Base-by-base conservation (phyloP, 2,329 filamentous ascomycete genomes). In the Sporothrix inflata region DNA sequence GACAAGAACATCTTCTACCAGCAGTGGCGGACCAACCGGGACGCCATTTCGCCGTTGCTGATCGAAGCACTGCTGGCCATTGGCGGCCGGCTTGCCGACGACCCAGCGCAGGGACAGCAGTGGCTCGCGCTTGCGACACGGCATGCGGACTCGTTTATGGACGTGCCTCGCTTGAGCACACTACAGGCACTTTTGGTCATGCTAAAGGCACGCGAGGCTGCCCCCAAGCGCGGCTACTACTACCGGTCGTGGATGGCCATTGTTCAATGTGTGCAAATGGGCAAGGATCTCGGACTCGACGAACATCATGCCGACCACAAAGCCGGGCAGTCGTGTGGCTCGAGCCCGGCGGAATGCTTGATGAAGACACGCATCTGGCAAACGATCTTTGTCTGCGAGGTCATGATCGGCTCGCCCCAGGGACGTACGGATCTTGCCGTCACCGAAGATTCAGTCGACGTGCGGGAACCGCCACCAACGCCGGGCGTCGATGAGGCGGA, bases 171-270 rank as follows among this genome's bases (percentile, higher is more conserved):
- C 67, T 79, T 98, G 63, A 98, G 94, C 81, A 98, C 96, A 0
- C 90, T 98, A 11, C 95, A 98, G 82, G 95, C 94, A 3, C 85
- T 97, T 74, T 83, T 98, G 60, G 90, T 98, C 60, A 86, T 98
- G 21, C 83, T 98, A 57, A 98, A 98, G 80, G 96, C 95, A 1
- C 89, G 94, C 75, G 95, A 98, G 81, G 92, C 93, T n/a, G 90
- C 92, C 9, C 94, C 95, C 0, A 97, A 97, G 79, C 90, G 93
- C 73, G 96, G 96, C 0, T 98, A 98, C 79, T 98, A 96, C 81
- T 98, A 96, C 82, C 91, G 95, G 49, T 98, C 96, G 0, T 98
- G 96, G 95, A 97, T 98, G 89, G 93, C 92, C 5, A 90, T 97
- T 24, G 95, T 97, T 70, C 93, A 94, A 74, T 94, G 95, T 75